Conservation (phyloP, 1,284 basidiomycete genomes). For the Moesziomyces aphidis region DNA sequence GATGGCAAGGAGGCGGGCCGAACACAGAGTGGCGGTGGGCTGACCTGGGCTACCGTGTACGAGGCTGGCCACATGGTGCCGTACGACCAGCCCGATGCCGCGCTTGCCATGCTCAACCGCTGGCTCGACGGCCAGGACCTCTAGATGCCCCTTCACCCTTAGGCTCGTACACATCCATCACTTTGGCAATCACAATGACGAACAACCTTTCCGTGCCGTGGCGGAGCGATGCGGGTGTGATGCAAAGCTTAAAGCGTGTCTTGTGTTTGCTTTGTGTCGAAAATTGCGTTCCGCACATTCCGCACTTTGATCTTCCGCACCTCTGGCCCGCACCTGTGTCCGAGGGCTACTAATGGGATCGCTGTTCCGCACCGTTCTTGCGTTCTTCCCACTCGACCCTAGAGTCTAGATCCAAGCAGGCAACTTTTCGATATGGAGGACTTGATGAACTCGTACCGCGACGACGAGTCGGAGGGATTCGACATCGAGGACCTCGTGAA, state of each 20-base stretch:
- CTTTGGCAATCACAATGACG: no score
- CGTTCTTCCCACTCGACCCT: not conserved
- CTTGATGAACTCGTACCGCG: not conserved
- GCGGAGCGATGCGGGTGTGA: no score
- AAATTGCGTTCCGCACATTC: no score
- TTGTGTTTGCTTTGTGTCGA: no score
- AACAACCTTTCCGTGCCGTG: no score
- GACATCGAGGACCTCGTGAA: slow-evolving; percentile 17
- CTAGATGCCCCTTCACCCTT: slow-evolving; percentile 3
- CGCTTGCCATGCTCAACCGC: slow-evolving; percentile 60
- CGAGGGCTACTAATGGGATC: no score
- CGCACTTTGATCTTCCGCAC: not conserved
- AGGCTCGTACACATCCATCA: no score
- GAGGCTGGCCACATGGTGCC: slow-evolving; percentile 61
- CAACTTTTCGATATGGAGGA: no score
- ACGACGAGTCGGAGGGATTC: slow-evolving; percentile 11
- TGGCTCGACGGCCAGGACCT: slow-evolving; percentile 61
- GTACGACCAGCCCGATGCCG: slow-evolving; percentile 51
- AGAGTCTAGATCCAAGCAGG: no score
- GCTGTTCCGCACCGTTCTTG: not conserved
- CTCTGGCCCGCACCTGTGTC: no score
- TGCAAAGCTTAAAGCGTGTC: no score
- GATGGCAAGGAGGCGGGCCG: slow-evolving; percentile 47
- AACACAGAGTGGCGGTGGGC: slow-evolving; percentile 33
- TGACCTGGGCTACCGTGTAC: slow-evolving; percentile 55